Percentiles rank a stretch among this genome's conserved stretches.
phyloP scores from a whole-genome alignment of 768 basidiomycete species.

The Lactarius vividus region DNA sequence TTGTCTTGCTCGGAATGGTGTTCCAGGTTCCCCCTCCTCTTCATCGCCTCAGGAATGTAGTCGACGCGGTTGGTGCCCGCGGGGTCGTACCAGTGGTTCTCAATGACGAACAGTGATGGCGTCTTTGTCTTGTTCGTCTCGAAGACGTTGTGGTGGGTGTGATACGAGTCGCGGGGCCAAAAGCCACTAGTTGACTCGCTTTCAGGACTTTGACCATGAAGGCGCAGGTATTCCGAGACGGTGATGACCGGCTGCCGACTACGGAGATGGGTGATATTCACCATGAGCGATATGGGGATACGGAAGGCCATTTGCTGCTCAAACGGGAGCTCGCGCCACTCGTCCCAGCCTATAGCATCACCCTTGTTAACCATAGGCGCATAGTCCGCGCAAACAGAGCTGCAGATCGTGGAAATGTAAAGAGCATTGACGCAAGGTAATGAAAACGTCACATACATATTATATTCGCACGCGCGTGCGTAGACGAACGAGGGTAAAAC shows the following conservation, averaged over 20 bases:
- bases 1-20: constrained; percentile 20
- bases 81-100: constrained; percentile 44
- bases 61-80: constrained; percentile 39
- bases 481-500: constrained; percentile 47
- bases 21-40: constrained; percentile 36
- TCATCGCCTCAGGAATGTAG: constrained; percentile 35
- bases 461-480: constrained; percentile 45
- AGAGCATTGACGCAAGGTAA: constrained; percentile 15
- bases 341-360: constrained; percentile 41
- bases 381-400: constrained; percentile 41
- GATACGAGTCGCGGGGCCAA: constrained; percentile 40
- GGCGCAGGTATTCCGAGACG: constrained; percentile 43
- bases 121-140: constrained; percentile 25
- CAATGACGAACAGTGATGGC: constrained; percentile 37
- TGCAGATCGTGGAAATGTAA: constrained; percentile 13
- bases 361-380: constrained; percentile 45
- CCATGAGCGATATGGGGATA: constrained; percentile 40
- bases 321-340: constrained; percentile 42
- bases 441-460: constrained; percentile 32
- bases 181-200: constrained; percentile 39
- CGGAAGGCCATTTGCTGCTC: constrained; percentile 39
- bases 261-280: constrained; percentile 44
- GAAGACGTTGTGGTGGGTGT: constrained; percentile 33
- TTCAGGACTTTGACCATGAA: constrained; percentile 38
- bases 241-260: constrained; percentile 39